Base-by-base conservation (phyloP, 805 yeast genomes). In the Yamadazyma endophytica region DNA sequence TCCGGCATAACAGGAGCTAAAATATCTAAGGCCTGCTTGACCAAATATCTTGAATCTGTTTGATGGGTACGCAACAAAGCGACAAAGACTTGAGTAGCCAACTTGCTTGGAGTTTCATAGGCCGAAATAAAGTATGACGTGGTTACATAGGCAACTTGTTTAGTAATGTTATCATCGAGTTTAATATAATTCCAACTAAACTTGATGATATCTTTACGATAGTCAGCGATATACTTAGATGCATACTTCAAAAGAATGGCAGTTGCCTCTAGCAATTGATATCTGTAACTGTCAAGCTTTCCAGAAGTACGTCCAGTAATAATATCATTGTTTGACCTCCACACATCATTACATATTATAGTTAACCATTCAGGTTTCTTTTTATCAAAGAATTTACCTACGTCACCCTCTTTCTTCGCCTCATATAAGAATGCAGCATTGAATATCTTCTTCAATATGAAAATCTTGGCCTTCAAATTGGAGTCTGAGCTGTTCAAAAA, bases 121-220 rank as follows among this genome's bases (percentile, higher is more conserved):
- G 82, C 82, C 0, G 87, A 74, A 37, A 92, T 88, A 55, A 90
- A 92, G 51, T 78, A 77, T 0, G 95, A 75, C 2, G 94, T 88
- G 0, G 89, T 77, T 19, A 88, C 85, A 52, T 90, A 89, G 0
- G 97, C 97, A 3, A 92, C 85, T 46, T 89, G 95, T 50, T 92
- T 92, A 16, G 95, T 77, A 30, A 88, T 74, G 31, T 79, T 73
- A 51, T 92, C 99, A 40, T 89, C 97, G 19, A 89, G 62, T 44
- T 86, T 86, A 49, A 92, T 81, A 47, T 80, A 84, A 44, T 85
- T 84, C 99, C 99, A 92, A 45, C 88, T 83, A 60, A 88, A 92
- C 54, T 86, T 87, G 54, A 92, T 86, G 25, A 92, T 77, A 45
- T 88, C 95, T 50, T 87, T 90, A 25, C 84, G 69, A 43, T 74